Conservation (phyloP, 2,329 filamentous ascomycete genomes). For the Diaporthe sp. region DNA sequence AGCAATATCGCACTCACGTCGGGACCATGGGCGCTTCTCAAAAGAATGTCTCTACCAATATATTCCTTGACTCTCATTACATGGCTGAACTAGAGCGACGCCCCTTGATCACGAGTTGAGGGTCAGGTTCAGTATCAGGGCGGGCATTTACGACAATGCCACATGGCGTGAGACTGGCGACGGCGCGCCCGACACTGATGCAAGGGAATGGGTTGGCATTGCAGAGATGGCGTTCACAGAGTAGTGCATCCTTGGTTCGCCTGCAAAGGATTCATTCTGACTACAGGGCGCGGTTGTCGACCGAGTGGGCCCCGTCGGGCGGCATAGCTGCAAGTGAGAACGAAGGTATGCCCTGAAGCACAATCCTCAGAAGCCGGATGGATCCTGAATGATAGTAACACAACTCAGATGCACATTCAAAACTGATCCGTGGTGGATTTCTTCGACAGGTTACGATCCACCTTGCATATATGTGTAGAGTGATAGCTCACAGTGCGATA, state of each 20-base stretch:
- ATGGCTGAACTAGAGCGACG: neutral
- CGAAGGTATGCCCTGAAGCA: constrained; percentile 57
- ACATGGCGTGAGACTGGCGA: constrained; percentile 21
- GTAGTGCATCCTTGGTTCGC: neutral
- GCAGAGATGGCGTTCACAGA: constrained; percentile 16
- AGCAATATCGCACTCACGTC: neutral
- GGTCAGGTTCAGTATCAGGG: neutral
- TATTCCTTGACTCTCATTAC: neutral
- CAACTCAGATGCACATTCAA: constrained; percentile 70
- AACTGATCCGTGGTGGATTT: constrained; percentile 79
- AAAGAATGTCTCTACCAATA: neutral
- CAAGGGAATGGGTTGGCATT: neutral
- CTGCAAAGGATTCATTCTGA: constrained; percentile 41
- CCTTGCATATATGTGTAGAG: neutral
- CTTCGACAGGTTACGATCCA: constrained; percentile 72
- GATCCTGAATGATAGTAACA: constrained; percentile 10
- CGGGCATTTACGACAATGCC: constrained; percentile 31
- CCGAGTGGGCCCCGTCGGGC: constrained; percentile 83
- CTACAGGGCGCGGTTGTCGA: constrained; percentile 69
- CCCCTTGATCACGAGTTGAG: neutral
- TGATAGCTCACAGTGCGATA: constrained; percentile 50
- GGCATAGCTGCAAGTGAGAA: constrained; percentile 71
- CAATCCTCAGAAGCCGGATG: neutral
- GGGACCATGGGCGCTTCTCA: neutral
- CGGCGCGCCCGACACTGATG: constrained; percentile 9